Conservation (phyloP, 192 early-diverging fungal species). For the Linnemannia exigua region DNA sequence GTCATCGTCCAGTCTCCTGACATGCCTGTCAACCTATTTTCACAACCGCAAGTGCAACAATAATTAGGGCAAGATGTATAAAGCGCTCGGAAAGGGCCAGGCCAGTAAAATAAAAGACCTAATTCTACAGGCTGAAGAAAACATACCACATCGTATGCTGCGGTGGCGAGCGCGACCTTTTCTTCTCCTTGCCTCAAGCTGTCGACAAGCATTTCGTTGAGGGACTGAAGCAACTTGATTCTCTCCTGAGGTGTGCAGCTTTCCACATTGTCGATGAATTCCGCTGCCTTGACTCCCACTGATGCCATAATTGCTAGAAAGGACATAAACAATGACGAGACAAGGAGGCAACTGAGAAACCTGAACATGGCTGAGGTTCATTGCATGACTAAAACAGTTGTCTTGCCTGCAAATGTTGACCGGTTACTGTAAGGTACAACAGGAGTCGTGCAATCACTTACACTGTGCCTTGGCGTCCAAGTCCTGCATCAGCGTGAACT, state of each 20-base stretch:
- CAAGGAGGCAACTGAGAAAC: background rate
- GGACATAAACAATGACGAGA: background rate
- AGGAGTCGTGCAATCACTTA: conserved; percentile 32
- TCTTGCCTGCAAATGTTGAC: background rate
- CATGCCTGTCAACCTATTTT: conserved; percentile 86
- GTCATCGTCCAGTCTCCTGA: conserved; percentile 92
- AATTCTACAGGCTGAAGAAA: too few relatives aligned
- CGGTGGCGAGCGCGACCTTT: conserved; percentile 92
- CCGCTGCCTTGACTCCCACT: conserved; percentile 74
- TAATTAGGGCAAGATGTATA: background rate
- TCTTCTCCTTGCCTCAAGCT: conserved; percentile 92
- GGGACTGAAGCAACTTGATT: conserved; percentile 64
- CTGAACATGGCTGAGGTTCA: background rate
- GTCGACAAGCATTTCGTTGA: conserved; percentile 75
- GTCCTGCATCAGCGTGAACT: conserved; percentile 95
- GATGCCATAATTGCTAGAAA: conserved; percentile 77
- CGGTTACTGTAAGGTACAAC: too few relatives aligned
- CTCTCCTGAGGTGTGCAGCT: conserved; percentile 67
- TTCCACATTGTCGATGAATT: conserved; percentile 79
- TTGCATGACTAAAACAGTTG: background rate
- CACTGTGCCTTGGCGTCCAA: conserved; percentile 85
- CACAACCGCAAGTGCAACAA: conserved; percentile 7
- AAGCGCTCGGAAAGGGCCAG: background rate
- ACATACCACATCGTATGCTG: conserved; percentile 92
- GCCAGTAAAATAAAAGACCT: background rate